These are phyloP conservation scores for Lepidium aucheri DNA, from an alignment of 345 rosid species.

Conservation along the genomic window DNA sequence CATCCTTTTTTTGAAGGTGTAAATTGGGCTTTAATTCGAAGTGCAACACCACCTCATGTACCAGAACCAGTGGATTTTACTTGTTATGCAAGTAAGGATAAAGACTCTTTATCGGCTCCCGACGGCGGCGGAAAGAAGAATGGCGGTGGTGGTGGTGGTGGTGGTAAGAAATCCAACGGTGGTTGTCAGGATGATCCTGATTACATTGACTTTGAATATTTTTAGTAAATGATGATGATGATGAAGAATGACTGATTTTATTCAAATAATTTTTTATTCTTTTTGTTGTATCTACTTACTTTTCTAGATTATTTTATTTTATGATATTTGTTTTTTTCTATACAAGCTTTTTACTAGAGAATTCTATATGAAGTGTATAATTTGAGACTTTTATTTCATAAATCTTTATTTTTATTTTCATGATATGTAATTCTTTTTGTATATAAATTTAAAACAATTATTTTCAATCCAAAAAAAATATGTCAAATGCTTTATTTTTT, in stretches of 20 bases:
- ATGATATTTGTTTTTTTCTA: background rate
- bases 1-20: slow-evolving; percentile 87
- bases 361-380: background rate
- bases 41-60: slow-evolving; percentile 75
- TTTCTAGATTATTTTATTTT: background rate
- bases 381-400: background rate
- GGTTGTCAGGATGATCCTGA: slow-evolving; percentile 34
- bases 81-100: slow-evolving; percentile 43
- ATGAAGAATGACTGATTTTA: background rate
- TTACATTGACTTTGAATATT: slow-evolving; percentile 55
- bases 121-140: slow-evolving; percentile 15
- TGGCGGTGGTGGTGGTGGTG: slow-evolving; percentile 11
- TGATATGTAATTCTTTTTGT: background rate
- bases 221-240: slow-evolving; percentile 19
- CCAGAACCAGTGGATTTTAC: slow-evolving; percentile 76
- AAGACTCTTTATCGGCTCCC: slow-evolving; percentile 14
- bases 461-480: background rate
- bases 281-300: background rate
- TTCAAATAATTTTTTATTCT: background rate
- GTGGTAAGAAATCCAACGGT: slow-evolving; percentile 7
- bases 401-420: background rate
- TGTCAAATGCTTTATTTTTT: no score
- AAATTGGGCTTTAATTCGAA: slow-evolving; percentile 82
- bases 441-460: background rate
- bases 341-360: background rate